Base-by-base conservation (phyloP, 371 early-diverging fungal genomes). In the Lichtheimia ramosa region DNA sequence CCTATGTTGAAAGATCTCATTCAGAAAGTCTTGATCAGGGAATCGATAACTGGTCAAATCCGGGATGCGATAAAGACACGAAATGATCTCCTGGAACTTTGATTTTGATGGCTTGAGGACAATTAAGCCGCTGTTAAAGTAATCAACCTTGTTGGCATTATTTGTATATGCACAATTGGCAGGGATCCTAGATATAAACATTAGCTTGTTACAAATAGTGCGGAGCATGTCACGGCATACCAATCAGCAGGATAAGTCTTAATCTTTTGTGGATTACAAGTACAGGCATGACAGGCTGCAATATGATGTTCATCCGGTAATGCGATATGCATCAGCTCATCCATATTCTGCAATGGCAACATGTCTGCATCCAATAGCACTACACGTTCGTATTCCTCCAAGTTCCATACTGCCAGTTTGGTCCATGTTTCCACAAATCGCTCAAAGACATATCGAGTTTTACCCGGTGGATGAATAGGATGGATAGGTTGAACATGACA, bases 281-380 rank as follows among this genome's bases (percentile, higher is more conserved):
- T 71, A 55, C 82, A 82, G 1, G 77, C 82, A 69, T 74, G 70
- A 27, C 62, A 42, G 20, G 79, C 79, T 2, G 76, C 74, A 18
- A 82, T 55, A 56, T 56, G 58, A 14, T 63, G 63, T 0, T 58
- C 43, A 6, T 54, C 50, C 2, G 51, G 54, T 46, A 71, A 40
- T 5, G 43, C 25, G 43, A 74, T 40, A 34, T 34, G 10, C 8
- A 68, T 65, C 14, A 96, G 59, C 18, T 87, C 87, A 58, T 94
- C 95, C 58, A 95, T 83, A 54, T 91, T 85, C 62, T 82, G 70
- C 41, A 87, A 70, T 12, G 90, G 88, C 2, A 96, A 75, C 55
- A 89, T 88, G 66, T 95, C 96, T 0, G 95, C 91, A 65, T 95
- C 96, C 55, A 96, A 54, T 54, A 93, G 91, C 39, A 87, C 85